Base-by-base conservation (phyloP, 2,329 filamentous ascomycete species). In the Fusarium nurragi region DNA sequence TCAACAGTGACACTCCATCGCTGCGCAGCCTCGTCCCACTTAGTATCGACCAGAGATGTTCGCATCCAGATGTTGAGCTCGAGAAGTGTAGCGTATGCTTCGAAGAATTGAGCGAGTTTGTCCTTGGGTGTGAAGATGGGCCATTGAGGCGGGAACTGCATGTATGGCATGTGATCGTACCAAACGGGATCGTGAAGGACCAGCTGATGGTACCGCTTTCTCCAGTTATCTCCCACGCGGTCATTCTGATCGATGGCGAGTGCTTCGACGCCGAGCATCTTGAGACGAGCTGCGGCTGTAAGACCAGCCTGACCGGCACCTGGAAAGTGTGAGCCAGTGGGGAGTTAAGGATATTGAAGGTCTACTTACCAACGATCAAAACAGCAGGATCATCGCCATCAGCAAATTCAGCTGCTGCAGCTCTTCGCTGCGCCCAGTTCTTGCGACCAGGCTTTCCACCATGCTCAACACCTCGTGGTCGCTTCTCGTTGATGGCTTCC, bases 41-140 rank as follows among this genome's bases (percentile, higher is more conserved):
- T 76, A 0, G 83, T 77, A 0, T 77, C 74, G 2, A 71, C 74
- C 1, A 90, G 66, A 2, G 77, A 81, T 0, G 86, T 86, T 12
- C 75, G 77, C 1, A 80, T 85, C 89, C 88, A 91, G 23, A 90
- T 83, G 60, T 91, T 89, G 37, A 92, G 80, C 67, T 92, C 89
- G n/a, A 91, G 79, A 0, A 86, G 75, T 6, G 78, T 82, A 1
- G 84, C 88, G 64, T 92, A 91, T 0, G 83, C 78, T 64, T 90
- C 88, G 60, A 91, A 87, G 76, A 86, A 92, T 39, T 90, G 86
- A 2, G 81, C 89, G 0, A 91, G 78, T 70, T 91, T 91, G 73
- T 91, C 88, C 71, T 91, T 91, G 6, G 88, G 88, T 0, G 88
- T 90, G 73, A 90, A 92, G 16, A 89, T 78, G 5, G 89, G 89